phyloP scores from a whole-genome alignment of 2,329 filamentous ascomycete species.

The Fusarium phyllophilum region DNA sequence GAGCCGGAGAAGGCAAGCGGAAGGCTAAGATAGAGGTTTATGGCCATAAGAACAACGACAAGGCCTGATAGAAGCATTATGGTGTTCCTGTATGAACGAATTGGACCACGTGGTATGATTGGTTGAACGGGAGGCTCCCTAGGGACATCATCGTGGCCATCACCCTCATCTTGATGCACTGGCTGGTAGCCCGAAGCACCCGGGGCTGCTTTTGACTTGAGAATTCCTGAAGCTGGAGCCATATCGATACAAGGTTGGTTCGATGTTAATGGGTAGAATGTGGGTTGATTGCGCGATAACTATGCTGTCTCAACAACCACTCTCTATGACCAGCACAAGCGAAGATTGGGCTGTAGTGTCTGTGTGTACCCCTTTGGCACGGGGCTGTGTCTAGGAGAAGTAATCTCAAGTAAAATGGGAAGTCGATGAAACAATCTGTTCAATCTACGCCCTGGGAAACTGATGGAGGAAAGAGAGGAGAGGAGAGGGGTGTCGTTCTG shows the following conservation, averaged over 20 bases:
- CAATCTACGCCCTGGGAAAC: neutral
- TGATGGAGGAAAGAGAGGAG: neutral
- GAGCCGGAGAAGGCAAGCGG: conserved; percentile 45
- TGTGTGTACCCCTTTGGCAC: conserved; percentile 23
- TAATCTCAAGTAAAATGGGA: conserved; percentile 2
- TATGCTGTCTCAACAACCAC: conserved; percentile 9
- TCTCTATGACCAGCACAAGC: conserved; percentile 11
- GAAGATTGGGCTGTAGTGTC: conserved; percentile 1
- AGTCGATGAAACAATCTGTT: conserved; percentile 11
- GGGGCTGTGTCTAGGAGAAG: neutral
- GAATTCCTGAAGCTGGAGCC: conserved; percentile 29
- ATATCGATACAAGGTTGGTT: conserved; percentile 15
- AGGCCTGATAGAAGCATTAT: conserved; percentile 47
- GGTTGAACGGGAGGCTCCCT: conserved; percentile 25
- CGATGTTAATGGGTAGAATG: neutral
- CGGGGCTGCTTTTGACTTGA: conserved; percentile 19
- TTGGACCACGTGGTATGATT: conserved; percentile 32
- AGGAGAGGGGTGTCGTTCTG: neutral
- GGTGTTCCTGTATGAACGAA: conserved; percentile 46
- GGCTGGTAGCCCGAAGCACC: conserved; percentile 47
- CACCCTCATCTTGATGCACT: conserved; percentile 49
- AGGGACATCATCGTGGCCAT: conserved; percentile 31
- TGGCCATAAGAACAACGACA: conserved; percentile 51
- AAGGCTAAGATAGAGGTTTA: conserved; percentile 52
- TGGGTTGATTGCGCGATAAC: neutral